Evolutionary conservation across 2,329 filamentous ascomycete species (phyloP), one percentile per base, ranked within the genome.

Genomic region (Allantophomopsis cytisporea): DNA sequence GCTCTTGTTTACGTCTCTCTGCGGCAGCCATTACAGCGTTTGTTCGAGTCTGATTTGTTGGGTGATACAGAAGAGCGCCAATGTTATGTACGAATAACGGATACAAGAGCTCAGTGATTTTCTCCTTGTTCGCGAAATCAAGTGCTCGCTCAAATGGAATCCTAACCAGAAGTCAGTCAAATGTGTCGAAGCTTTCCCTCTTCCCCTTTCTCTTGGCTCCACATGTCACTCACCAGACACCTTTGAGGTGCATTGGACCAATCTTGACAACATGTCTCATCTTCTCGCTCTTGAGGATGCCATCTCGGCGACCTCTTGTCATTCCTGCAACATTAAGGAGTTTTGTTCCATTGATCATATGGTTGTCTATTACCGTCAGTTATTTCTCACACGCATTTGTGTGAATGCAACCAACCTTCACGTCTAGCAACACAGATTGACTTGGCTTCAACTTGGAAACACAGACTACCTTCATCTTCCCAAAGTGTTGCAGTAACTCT

Each of bases 341-440:
- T 61, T 96, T 98, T 1, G 91, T 98, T 14, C 91, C 91, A 54
- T 96, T 98, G 60, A 98, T 95, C 85, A 98, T 95, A 63, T 94
- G 86, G 61, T 95, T 96, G 53, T 95, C 89, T 93, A 47, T 38
- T 32, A 21, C 10, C 10, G 23, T 28, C 10, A 28, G 11, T 28
- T 12, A 28, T 6, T 28, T 12, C 3, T 28, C 8, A 28, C 5
- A 8, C 23, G 3, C 23, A 6, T 12, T 28, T 8, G 5, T 28
- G 28, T 41, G 31, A 10, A 36, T 20, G 36, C 38, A 47, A 54
- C 67, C 50, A 63, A 91, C 86, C 87, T 74, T 96, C 89, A 57
- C 91, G 73, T 49, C 91, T 76, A 39, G 89, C 89, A 41, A 96
- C 91, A 58, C 91, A 98, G 39, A 98, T 89, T 36, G 89, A 89